These are phyloP conservation scores for Mycena amicta DNA, from an alignment of 768 basidiomycete species.

Conservation along the genomic window DNA sequence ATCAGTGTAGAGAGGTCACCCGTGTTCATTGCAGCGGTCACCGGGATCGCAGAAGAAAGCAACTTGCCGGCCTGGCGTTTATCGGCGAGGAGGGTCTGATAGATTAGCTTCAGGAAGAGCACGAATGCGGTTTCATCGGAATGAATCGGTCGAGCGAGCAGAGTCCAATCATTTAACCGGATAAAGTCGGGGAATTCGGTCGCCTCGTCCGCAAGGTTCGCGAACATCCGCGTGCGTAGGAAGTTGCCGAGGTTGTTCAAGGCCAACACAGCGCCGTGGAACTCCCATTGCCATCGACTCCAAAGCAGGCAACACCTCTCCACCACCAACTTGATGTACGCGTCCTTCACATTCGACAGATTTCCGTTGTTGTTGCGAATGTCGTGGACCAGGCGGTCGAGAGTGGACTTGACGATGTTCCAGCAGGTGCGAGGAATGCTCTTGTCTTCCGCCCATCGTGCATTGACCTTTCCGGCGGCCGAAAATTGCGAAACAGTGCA, in stretches of 20 bases:
- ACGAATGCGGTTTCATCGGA: slow-evolving; percentile 76
- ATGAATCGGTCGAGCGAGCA: slow-evolving; percentile 51
- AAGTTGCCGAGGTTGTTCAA: slow-evolving; percentile 69
- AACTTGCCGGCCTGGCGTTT: slow-evolving; percentile 62
- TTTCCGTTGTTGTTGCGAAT: slow-evolving; percentile 43
- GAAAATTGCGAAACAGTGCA: slow-evolving; percentile 83
- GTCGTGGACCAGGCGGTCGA: slow-evolving; percentile 58
- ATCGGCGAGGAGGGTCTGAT: slow-evolving; percentile 44
- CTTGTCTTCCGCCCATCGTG: slow-evolving; percentile 28
- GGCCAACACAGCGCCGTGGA: slow-evolving; percentile 56
- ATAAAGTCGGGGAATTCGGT: slow-evolving; percentile 77
- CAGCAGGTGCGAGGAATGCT: slow-evolving; percentile 60
- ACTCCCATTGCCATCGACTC: slow-evolving; percentile 76
- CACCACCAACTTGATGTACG: slow-evolving; percentile 69
- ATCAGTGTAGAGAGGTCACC: slow-evolving; percentile 74
- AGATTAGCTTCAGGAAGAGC: slow-evolving; percentile 80
- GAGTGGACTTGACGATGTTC: slow-evolving; percentile 60
- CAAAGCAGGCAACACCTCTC: slow-evolving; percentile 75
- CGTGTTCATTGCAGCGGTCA: slow-evolving; percentile 59
- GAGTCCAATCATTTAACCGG: slow-evolving; percentile 50
- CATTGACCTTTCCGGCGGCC: slow-evolving; percentile 40
- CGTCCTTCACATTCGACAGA: slow-evolving; percentile 53
- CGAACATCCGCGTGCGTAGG: slow-evolving; percentile 77
- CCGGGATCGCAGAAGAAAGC: slow-evolving; percentile 70
- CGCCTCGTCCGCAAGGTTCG: slow-evolving; percentile 63